Evolutionary conservation across 768 basidiomycete species (phyloP).

Genomic region (Mycena leptocephala): DNA sequence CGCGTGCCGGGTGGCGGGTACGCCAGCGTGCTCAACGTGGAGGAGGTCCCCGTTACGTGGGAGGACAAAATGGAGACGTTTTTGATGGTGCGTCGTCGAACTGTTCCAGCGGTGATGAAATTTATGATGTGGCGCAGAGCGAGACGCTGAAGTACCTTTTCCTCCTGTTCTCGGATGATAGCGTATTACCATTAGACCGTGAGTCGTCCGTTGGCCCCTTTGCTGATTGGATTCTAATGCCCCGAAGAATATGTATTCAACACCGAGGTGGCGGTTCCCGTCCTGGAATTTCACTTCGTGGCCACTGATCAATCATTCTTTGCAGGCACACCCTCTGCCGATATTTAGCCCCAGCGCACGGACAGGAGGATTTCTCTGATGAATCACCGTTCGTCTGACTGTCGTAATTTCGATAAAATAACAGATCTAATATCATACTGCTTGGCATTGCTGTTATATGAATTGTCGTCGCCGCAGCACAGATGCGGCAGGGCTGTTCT

Average conservation of each 20-base stretch:
- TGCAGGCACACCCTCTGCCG: conserved; percentile 54
- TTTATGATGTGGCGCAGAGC: conserved; percentile 63
- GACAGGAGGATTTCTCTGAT: conserved; percentile 2
- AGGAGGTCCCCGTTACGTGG: conserved; percentile 74
- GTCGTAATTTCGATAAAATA: no score
- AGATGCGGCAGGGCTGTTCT: no score
- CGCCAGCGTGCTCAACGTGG: conserved; percentile 88
- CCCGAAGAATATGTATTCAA: conserved; percentile 90
- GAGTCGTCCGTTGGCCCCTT: conserved; percentile 48
- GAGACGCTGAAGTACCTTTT: conserved; percentile 95
- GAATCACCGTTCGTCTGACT: neutral
- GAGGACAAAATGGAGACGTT: conserved; percentile 98
- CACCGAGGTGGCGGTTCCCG: conserved; percentile 75
- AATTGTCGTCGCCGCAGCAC: no score
- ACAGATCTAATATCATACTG: no score
- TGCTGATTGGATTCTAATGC: neutral
- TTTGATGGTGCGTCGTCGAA: conserved; percentile 85
- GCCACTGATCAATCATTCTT: neutral
- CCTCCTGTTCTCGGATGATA: conserved; percentile 84
- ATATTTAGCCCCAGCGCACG: conserved; percentile 44
- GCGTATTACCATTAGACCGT: conserved; percentile 81
- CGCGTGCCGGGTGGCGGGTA: conserved; percentile 86
- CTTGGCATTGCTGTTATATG: no score
- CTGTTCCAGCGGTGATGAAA: no score
- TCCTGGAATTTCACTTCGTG: neutral